Evolutionary conservation across 2,329 filamentous ascomycete genomes (phyloP).

Genomic region (Truncatella angustata): DNA sequence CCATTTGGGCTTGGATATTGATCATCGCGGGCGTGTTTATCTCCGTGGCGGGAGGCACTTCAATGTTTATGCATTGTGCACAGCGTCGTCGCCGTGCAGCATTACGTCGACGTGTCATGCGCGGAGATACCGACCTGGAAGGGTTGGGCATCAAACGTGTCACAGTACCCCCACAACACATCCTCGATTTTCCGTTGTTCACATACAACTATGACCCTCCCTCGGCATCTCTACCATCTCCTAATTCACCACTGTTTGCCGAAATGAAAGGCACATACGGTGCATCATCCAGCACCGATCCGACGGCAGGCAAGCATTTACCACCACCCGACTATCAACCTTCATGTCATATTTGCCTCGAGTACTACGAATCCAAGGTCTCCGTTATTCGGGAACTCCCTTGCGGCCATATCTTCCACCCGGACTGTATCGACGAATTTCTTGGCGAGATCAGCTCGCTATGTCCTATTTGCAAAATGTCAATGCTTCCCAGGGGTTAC

Average conservation of each 20-base stretch:
- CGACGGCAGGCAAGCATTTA: constrained; percentile 11
- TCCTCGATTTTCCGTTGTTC: constrained; percentile 75
- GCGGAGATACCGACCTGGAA: constrained; percentile 83
- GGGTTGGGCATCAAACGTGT: constrained; percentile 80
- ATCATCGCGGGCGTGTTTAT: constrained; percentile 71
- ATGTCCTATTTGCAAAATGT: constrained; percentile 88
- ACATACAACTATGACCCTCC: constrained; percentile 65
- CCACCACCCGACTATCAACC: constrained; percentile 66
- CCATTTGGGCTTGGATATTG: constrained; percentile 77
- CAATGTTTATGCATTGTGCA: constrained; percentile 71
- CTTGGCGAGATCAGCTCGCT: constrained; percentile 76
- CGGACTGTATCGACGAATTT: constrained; percentile 86
- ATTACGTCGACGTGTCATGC: constrained; percentile 68
- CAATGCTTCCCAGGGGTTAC: constrained; percentile 68
- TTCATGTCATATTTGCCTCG: constrained; percentile 86
- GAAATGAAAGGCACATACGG: constrained; percentile 21
- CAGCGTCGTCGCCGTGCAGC: constrained; percentile 68
- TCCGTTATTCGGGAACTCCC: constrained; percentile 81
- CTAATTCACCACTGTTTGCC: constrained; percentile 25
- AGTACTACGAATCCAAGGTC: constrained; percentile 67
- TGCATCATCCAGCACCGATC: constrained; percentile 9
- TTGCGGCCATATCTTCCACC: constrained; percentile 91
- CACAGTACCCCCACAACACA: constrained; percentile 68
- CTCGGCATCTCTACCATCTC: constrained; percentile 34
- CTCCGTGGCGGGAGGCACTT: constrained; percentile 64